Evolutionary conservation across 768 basidiomycete genomes (phyloP), one percentile per base, ranked within the genome.

Genomic region (Daedaleopsis sinensis): DNA sequence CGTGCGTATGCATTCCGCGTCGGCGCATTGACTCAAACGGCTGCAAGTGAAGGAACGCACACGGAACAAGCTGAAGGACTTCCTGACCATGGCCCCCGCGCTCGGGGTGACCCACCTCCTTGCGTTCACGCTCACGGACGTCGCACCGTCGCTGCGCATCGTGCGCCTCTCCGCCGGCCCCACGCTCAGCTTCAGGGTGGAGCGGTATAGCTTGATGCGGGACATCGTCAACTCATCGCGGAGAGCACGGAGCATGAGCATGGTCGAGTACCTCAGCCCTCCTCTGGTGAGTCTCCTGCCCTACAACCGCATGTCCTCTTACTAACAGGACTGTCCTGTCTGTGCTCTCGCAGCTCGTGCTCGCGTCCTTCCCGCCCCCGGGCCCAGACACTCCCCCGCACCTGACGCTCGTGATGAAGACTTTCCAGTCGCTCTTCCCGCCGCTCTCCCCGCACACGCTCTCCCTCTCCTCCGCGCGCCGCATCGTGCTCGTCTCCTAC

Each of bases 381-480:
- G 87, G 84, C 11, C 89, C 90, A 3, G 81, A 78, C 23, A 89
- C 89, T 2, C 90, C 93, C 2, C 86, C 88, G 2, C 94, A 98
- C 72, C 82, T 98, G 42, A 83, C 93, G 39, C 88, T 98, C 59
- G 84, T 98, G 70, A 90, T 95, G 84, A 97, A 97, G 75, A 86
- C 94, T 60, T 97, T 99, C 78, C 97, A 98, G 74, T 89, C 93
- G 35, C 79, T 99, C 62, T 99, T 98, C 77, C 97, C 97, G 5
- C 90, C 97, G 0, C 91, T 99, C 50, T 82, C 92, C 12, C 93
- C 93, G 1, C 82, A 91, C 68, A 83, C 85, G 36, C 80, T 94
- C 71, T 84, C 86, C 21, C 86, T 94, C 53, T 90, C 96, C 55
- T 91, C 93, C 36, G 96, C 96, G 4, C 92, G 97, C 36, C 87